Base-by-base conservation (phyloP, 805 yeast species). In the Nakazawaea molendinolei region DNA sequence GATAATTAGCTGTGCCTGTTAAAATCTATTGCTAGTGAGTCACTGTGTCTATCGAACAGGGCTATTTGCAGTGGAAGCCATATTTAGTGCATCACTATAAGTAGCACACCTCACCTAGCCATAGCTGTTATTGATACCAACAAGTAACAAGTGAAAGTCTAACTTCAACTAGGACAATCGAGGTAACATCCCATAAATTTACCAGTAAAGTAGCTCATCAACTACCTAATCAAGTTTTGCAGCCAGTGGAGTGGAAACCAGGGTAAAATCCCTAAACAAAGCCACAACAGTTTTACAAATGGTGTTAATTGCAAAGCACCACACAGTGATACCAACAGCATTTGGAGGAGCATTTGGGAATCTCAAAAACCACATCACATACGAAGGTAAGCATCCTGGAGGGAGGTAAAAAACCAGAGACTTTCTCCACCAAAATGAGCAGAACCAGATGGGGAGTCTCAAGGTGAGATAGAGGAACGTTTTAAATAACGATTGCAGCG, bases 301-400 rank as follows among this genome's bases (percentile, higher is more conserved):
- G 3, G 41, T 23, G 26, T 42, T 44, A 20, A 55, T 14, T 16
- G 57, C 58, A 46, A 65, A 71, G 55, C 71, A 64, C 84, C 81
- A 76, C 5, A 66, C 58, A 5, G 74, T 64, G 30, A 74, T 66
- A 1, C 86, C 82, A 14, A 81, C 63, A 0, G 81, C 69, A 9
- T 86, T 86, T 14, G 58, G 51, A 1, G 72, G 69, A n/a, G 79
- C 69, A 34, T 74, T 71, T 1, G 89, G 86, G 31, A 81, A 58
- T n/a, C 83, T 69, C 33, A 83, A 52, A 2, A 67, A 36, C 68
- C 79, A 72, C 42, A 76, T 75, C 7, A 78, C 51, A 23, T 58
- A 53, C 36, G 58, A 42, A 0, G 92, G 94, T 24, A 83, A 63
- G 15, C 67, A 57, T 1, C 74, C 72, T 12, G 53, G 47, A 0